Evolutionary conservation across 192 early-diverging fungal genomes (phyloP).

Genomic region (Backusella circina): DNA sequence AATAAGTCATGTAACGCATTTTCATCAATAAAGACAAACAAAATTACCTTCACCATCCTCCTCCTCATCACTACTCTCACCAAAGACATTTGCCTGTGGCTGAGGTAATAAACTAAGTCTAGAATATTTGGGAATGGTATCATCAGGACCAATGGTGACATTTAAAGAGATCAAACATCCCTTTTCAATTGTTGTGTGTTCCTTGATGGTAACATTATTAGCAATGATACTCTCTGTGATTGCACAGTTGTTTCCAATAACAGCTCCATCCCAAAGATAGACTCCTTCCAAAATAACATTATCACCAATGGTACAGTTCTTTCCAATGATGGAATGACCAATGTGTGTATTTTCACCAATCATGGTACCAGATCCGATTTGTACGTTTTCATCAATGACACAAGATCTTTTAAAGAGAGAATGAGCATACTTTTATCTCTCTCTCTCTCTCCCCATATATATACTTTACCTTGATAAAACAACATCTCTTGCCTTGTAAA

Average conservation of each 20-base stretch:
- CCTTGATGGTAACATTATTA: conserved; percentile 59
- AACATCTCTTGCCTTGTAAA: conserved; percentile 83
- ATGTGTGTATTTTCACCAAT: conserved; percentile 75
- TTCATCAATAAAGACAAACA: neutral
- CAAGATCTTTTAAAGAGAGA: conserved; percentile 45
- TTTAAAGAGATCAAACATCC: conserved; percentile 70
- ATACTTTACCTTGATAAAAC: conserved; percentile 56
- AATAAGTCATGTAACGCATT: neutral
- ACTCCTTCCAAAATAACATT: conserved; percentile 77
- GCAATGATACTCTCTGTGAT: conserved; percentile 77
- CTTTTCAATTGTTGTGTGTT: conserved; percentile 61
- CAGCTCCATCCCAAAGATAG: conserved; percentile 81
- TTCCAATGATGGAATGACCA: conserved; percentile 80
- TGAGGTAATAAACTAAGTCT: conserved; percentile 51
- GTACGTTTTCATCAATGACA: conserved; percentile 71
- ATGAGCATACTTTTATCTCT: neutral
- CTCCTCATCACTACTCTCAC: conserved; percentile 42
- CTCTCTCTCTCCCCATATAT: neutral
- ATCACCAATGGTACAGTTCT: conserved; percentile 74
- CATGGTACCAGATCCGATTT: conserved; percentile 71
- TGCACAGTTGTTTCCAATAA: conserved; percentile 62
- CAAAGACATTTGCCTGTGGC: conserved; percentile 30
- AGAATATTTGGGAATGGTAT: conserved; percentile 61
- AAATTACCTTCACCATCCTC: conserved; percentile 26
- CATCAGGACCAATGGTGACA: conserved; percentile 71